Evolutionary conservation across 2,329 filamentous ascomycete species (phyloP), one percentile per base, ranked within the genome.

Genomic region (Scytalidium lignicola): DNA sequence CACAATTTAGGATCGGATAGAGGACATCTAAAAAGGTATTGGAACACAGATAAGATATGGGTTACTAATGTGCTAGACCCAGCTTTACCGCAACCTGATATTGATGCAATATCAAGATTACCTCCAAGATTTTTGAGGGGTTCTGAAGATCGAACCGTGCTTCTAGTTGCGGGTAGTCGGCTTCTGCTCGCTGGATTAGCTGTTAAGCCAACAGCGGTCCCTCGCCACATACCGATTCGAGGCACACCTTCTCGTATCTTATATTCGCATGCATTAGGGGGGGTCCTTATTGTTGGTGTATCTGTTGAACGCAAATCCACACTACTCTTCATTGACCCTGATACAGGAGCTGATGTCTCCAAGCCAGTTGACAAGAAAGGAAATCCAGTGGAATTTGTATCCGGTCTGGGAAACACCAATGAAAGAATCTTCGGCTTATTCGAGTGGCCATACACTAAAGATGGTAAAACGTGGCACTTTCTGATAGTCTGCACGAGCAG

Each of bases 381-480:
- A 15, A 64, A 68, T 3, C 61, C 66, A 0, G 63, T 72, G 0
- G 67, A 74, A 1, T 78, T 75, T 49, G 76, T 84, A 23, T 74
- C 72, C 15, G 76, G 76, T 3, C 68, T 90, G 15, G 79, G 78
- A 1, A 73, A 78, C 41, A 54, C 66, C 1, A 76, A 77, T 1
- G 82, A 86, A 53, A 74, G 73, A 37, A 76, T 90, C 1, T 72
- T 79, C 41, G 74, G 78, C 1, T 64, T 90, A 7, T 65, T 76
- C 1, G 82, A 88, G 52, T 90, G 86, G 86, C 63, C 72, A 4
- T 81, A 79, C 53, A 67, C 70, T 26, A 78, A 79, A 48, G 73
- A 79, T 32, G 72, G 71, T n/a, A 79, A 76, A 48, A 73, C 67
- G 0, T 86, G 84, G 64, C 73, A 78, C 1, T 85, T 82, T 59